Base-by-base conservation (phyloP, 129 eudicot genomes). In the Ambrosia trifida region DNA sequence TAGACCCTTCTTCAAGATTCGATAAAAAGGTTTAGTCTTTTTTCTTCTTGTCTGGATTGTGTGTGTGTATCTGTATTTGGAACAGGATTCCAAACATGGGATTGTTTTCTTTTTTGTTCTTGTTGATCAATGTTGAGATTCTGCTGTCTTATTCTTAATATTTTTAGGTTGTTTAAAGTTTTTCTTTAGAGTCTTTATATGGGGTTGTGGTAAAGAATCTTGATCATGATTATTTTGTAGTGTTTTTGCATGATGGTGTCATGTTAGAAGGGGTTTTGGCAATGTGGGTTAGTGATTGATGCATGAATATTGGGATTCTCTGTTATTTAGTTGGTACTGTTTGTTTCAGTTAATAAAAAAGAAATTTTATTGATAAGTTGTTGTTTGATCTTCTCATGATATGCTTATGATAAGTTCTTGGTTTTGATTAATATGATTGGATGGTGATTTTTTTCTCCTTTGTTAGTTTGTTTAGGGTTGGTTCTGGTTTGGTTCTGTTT, bases 111-210 rank as follows among this genome's bases (percentile, higher is more conserved):
- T 77, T 70, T 50, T 17, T 77, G 64, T 69, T 77, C 41, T 47
- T 33, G 62, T 19, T 38, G 49, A 77, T 77, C 81, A 77, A 77
- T 77, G 81, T 69, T 41, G 81, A n/a, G 61, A 30, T 61, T 76
- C 61, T 76, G 31, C 38, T 43, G 67, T 43, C 67, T 13, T 66
- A 0, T 41, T 75, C 57, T 30, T 43, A 32, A 11, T 7, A 53
- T 67, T 18, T 67, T 54, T 40, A 66, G 46, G 79, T 14, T 43
- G 46, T 54, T 74, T 57, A 14, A 28, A 0, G 33, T 16, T 11
- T 60, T 69, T 36, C 35, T 50, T 17, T 28, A 0, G 32, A 50
- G 52, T 17, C 51, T 77, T 62, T 53, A 20, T 40, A 12, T 63
- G 74, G 76, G 70, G 50, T 4, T 68, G 17, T 60, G 45, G 7